These are phyloP conservation scores for Geotrichum carabidarum DNA, from an alignment of 1,139 yeast genomes.

Conservation along the genomic window DNA sequence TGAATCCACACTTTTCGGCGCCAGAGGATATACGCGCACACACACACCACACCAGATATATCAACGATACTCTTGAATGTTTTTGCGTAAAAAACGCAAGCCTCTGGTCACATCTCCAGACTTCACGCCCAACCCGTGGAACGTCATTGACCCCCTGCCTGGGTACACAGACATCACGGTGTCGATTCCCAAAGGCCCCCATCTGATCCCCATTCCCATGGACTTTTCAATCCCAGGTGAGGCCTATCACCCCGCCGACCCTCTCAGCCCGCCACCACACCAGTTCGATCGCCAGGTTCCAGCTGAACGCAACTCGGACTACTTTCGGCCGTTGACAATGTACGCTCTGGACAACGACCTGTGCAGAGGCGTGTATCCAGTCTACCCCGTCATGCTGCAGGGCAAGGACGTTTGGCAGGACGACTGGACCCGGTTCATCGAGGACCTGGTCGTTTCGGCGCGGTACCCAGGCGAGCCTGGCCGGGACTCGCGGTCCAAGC, in stretches of 20 bases:
- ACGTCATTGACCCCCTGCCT: no score
- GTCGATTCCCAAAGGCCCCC: background rate
- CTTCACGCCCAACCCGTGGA: no score
- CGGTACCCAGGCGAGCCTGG: constrained; percentile 6
- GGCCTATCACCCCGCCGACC: constrained; percentile 6
- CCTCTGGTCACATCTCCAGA: no score
- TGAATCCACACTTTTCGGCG: no score
- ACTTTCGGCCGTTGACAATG: background rate
- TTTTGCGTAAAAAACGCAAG: no score
- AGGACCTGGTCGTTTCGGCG: constrained; percentile 8
- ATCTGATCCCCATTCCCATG: constrained; percentile 6
- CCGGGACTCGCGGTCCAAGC: background rate
- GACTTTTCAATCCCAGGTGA: constrained; percentile 11
- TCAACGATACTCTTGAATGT: no score
- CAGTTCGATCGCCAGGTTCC: constrained; percentile 1
- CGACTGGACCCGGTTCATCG: constrained; percentile 10
- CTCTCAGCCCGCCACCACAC: constrained; percentile 3
- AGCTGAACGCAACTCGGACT: background rate
- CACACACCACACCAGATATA: no score
- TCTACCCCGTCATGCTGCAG: constrained; percentile 5
- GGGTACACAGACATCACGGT: no score
- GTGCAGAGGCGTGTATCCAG: constrained; percentile 7
- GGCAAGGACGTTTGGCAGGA: constrained; percentile 2
- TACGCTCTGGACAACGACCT: constrained; percentile 4
- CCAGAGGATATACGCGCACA: no score